Evolutionary conservation across 1,139 yeast species (phyloP), one percentile per base, ranked within the genome.

Genomic region (Yamadazyma epiphylla): DNA sequence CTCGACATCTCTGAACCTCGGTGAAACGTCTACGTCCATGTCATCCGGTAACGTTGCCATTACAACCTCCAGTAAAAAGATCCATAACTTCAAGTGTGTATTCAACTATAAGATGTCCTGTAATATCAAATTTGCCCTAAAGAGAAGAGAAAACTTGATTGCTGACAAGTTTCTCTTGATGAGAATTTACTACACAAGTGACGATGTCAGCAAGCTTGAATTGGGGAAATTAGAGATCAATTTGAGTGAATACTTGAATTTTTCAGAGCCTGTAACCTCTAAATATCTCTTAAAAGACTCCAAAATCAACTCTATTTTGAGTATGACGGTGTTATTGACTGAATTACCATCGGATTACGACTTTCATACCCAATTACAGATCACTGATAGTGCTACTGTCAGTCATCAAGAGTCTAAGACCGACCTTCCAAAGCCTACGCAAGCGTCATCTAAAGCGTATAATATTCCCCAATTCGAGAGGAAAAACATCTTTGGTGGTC

Each of bases 271-370:
- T 11, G 63, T 64, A 21, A 69, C 75, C 13, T 71, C 80, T 33
- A 72, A 81, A 41, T 86, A 83, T 46, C 58, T 89, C 31, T 60
- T 89, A 27, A 80, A 80, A 43, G 74, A 85, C 22, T 81, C 95
- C 8, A 86, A 86, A 44, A 79, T 89, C 14, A 89, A 91, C 53
- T 80, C 94, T 4, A 80, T 88, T 25, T 57, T 86, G 26, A 78
- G 73, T 33, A 36, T 74, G 35, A 59, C 70, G 1, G 48, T 70
- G 5, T 55, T 48, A 10, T 45, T 66, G 61, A 33, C 58, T 56
- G 52, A 65, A 70, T 42, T 72, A 50, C 51, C 70, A 54, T 53
- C 70, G 45, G 43, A 68, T 35, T 50, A 47, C 25, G 71, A 65
- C 27, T 67, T 65, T 51, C 70, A 60, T 41, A 66, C 73, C 10